Evolutionary conservation across 192 early-diverging fungal genomes (phyloP).

Genomic region (Cladochytrium replicatum): DNA sequence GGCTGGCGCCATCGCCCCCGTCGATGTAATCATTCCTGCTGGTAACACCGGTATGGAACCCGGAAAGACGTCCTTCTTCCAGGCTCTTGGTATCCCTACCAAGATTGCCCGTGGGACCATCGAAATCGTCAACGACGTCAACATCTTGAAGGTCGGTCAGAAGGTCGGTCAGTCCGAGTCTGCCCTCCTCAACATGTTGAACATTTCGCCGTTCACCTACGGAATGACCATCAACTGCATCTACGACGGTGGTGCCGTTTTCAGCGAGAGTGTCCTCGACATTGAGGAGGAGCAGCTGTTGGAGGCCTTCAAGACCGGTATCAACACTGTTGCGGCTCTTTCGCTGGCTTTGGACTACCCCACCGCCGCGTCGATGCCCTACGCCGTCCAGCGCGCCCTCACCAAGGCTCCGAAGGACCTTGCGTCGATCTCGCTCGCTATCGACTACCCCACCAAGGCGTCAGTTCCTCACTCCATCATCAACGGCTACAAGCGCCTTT

Average conservation of each 20-base stretch:
- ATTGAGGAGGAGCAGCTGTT: slow-evolving; percentile 88
- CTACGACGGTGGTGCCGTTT: slow-evolving; percentile 84
- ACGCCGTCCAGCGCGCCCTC: not conserved
- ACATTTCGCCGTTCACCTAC: slow-evolving; percentile 99
- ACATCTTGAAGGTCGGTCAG: slow-evolving; percentile 77
- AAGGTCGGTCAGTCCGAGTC: slow-evolving; percentile 99
- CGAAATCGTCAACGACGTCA: slow-evolving; percentile 95
- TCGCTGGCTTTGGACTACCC: slow-evolving; percentile 31
- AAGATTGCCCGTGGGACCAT: slow-evolving; percentile 99
- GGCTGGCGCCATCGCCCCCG: slow-evolving; percentile 87
- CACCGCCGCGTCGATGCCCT: not conserved
- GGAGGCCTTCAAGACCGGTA: slow-evolving; percentile 72
- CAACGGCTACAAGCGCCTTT: slow-evolving; percentile 97
- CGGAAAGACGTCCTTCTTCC: slow-evolving; percentile 99
- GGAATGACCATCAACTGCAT: slow-evolving; percentile 90
- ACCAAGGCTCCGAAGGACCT: slow-evolving; percentile 52
- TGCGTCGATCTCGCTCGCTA: slow-evolving; percentile 66
- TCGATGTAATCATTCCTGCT: slow-evolving; percentile 85
- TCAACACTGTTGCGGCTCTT: slow-evolving; percentile 87
- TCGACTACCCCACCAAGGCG: slow-evolving; percentile 45
- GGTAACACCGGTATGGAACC: slow-evolving; percentile 99
- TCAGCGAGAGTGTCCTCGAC: slow-evolving; percentile 82
- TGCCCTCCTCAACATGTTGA: slow-evolving; percentile 97
- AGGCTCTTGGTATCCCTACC: slow-evolving; percentile 98
- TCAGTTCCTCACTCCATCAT: slow-evolving; percentile 92